Conservation (phyloP, 257 asterid species). For the Rubia yunnanensis region DNA sequence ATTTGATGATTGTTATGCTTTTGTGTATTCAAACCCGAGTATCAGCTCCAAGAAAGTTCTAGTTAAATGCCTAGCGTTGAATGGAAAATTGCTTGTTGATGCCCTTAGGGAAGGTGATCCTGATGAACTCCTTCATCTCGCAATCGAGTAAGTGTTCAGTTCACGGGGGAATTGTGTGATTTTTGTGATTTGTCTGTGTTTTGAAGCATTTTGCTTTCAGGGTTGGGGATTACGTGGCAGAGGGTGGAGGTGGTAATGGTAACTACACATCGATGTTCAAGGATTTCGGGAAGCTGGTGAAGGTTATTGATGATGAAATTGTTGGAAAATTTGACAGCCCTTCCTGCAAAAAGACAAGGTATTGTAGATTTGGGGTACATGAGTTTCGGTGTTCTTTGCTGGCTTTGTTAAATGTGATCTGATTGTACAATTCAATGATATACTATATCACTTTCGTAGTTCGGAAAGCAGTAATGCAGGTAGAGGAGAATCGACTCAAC, state of each 20-base stretch:
- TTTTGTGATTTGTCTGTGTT: not conserved
- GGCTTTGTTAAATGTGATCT: not conserved
- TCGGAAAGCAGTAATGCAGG: conserved; percentile 12
- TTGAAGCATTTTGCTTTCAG: conserved; percentile 21
- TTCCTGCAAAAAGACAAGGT: conserved; percentile 14
- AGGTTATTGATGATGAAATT: conserved; percentile 30
- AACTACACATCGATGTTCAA: conserved; percentile 53
- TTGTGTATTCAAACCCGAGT: conserved; percentile 54
- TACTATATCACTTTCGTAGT: conserved; percentile 20
- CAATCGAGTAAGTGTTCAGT: conserved; percentile 36
- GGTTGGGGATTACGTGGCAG: conserved; percentile 38
- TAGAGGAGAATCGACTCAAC: conserved; percentile 10
- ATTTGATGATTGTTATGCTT: conserved; percentile 52
- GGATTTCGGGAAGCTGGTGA: conserved; percentile 55
- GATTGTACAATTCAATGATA: not conserved
- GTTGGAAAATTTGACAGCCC: conserved; percentile 30
- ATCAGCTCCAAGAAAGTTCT: conserved; percentile 51
- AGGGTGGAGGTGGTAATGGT: conserved; percentile 27
- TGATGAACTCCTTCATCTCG: conserved; percentile 44
- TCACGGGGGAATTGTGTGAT: too few relatives aligned
- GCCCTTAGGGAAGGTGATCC: conserved; percentile 57
- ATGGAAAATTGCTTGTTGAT: conserved; percentile 54
- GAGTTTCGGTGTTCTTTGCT: too few relatives aligned
- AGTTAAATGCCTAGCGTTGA: conserved; percentile 65
- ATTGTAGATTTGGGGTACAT: not conserved